These are phyloP conservation scores for Monilinia vaccinii-corymbosi DNA, from an alignment of 2,329 filamentous ascomycete genomes.

Conservation along the genomic window DNA sequence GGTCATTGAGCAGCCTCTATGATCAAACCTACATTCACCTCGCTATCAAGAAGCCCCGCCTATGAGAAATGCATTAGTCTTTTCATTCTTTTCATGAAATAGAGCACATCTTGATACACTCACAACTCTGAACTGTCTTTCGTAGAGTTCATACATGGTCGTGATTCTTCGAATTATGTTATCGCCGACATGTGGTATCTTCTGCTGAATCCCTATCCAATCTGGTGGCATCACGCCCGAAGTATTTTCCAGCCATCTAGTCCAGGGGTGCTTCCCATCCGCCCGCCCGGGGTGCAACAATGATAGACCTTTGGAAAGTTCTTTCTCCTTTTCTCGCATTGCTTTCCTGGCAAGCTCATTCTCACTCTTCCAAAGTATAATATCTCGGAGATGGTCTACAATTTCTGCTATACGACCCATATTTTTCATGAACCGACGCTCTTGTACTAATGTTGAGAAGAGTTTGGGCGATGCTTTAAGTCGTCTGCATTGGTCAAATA, in stretches of 20 bases:
- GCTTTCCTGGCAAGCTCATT: neutral
- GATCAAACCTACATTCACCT: neutral
- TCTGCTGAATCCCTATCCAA: slow-evolving; percentile 12
- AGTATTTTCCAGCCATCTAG: slow-evolving; percentile 12
- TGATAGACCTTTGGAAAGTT: neutral
- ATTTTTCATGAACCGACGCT: neutral
- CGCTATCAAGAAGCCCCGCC: neutral
- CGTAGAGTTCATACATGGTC: neutral
- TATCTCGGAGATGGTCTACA: neutral
- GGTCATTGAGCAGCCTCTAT: neutral
- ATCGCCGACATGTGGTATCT: slow-evolving; percentile 10
- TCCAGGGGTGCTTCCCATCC: slow-evolving; percentile 7
- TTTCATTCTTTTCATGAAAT: neutral
- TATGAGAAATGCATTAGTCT: neutral
- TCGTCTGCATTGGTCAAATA: slow-evolving; percentile 8
- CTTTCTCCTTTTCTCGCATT: neutral
- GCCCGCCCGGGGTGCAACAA: neutral
- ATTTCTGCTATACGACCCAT: neutral
- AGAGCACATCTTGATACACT: neutral
- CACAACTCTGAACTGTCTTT: neutral
- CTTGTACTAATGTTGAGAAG: neutral
- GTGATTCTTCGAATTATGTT: slow-evolving; percentile 1
- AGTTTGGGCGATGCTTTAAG: slow-evolving; percentile 8
- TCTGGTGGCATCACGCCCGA: neutral
- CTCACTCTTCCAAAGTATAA: neutral